phyloP scores from a whole-genome alignment of 108 stramenopile genomes.

The Pinguiococcus pyrenoidosus region DNA sequence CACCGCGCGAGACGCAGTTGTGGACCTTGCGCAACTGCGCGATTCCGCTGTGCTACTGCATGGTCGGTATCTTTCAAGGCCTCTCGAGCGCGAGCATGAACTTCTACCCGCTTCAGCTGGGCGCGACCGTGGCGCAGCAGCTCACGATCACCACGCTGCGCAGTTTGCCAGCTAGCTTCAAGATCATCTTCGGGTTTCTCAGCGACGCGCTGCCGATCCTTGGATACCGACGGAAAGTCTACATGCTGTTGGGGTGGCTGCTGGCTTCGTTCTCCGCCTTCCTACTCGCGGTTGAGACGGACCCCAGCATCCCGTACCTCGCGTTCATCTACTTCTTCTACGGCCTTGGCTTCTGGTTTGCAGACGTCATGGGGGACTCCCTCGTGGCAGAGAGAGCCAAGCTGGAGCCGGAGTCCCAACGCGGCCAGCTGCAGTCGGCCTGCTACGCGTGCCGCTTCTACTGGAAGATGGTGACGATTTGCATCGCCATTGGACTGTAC shows the following conservation, averaged over 20 bases:
- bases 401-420: constrained; percentile 38
- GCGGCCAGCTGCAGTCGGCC: constrained; percentile 46
- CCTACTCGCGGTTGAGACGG: no score
- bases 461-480: no score
- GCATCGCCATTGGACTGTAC: constrained; percentile 42
- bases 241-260: constrained; percentile 47
- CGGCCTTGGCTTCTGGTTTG: no score
- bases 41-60: constrained; percentile 32
- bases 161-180: constrained; percentile 33
- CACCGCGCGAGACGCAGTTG: no score
- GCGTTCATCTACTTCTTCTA: no score
- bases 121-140: constrained; percentile 26
- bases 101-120: no score
- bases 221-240: constrained; percentile 46
- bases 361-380: constrained; percentile 55
- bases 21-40: no score
- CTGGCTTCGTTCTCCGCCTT: no score
- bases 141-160: constrained; percentile 15
- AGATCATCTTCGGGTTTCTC: constrained; percentile 45
- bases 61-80: no score
- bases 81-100: no score
- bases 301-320: constrained; percentile 4
- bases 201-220: constrained; percentile 46
- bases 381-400: constrained; percentile 45
- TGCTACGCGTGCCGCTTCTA: constrained; percentile 45